These are phyloP conservation scores for Nicotiana tomentosiformis DNA, from an alignment of 257 asterid species.

Conservation along the genomic window DNA sequence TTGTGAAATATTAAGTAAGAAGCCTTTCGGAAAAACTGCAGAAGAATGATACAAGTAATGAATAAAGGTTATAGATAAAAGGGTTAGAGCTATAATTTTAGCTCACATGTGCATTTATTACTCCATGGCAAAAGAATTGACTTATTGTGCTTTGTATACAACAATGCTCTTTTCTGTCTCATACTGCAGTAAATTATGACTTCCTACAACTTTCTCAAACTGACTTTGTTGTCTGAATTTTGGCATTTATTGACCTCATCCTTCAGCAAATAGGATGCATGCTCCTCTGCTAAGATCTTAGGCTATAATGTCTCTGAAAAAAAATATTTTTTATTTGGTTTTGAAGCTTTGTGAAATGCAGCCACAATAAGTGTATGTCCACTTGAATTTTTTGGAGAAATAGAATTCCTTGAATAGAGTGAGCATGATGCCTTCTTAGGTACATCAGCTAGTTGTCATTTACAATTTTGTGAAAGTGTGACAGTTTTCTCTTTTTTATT, in stretches of 20 bases:
- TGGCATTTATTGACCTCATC: constrained; percentile 14
- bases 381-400: not conserved
- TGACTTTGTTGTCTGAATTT: not conserved
- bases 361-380: not conserved
- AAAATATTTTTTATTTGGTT: not conserved
- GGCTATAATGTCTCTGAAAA: constrained; percentile 10
- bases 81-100: not conserved
- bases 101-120: not conserved
- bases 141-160: not conserved
- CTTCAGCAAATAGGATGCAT: constrained; percentile 10
- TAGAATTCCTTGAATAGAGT: constrained; percentile 10
- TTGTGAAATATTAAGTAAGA: no score
- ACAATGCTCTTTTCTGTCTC: not conserved
- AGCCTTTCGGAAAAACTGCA: not conserved
- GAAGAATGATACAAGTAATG: not conserved
- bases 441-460: constrained; percentile 10
- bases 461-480: constrained; percentile 13
- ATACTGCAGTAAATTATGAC: not conserved
- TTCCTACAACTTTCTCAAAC: not conserved
- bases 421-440: constrained; percentile 12
- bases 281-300: constrained; percentile 13
- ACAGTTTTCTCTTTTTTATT: not conserved
- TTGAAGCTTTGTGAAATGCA: not conserved
- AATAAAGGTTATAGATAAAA: not conserved
- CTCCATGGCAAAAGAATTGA: not conserved